phyloP scores from a whole-genome alignment of 805 yeast species.

The Jamesozyma piceae region DNA sequence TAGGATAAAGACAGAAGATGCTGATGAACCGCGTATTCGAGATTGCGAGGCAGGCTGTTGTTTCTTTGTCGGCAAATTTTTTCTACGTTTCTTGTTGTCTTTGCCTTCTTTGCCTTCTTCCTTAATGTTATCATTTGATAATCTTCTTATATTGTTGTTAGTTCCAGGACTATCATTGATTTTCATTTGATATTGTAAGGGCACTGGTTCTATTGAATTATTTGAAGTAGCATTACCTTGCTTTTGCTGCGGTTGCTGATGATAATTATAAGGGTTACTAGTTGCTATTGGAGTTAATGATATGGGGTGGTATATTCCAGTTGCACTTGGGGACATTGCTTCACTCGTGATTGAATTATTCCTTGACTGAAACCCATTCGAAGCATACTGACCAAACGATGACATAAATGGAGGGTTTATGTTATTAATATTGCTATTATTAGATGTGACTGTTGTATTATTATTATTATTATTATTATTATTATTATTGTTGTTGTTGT shows the following conservation, averaged over 20 bases:
- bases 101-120: background rate
- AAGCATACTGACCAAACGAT: slow-evolving; percentile 19
- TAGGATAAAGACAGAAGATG: slow-evolving; percentile 6
- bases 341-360: slow-evolving; percentile 26
- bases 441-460: background rate
- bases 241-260: background rate
- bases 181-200: background rate
- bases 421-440: background rate
- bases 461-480: background rate
- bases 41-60: background rate
- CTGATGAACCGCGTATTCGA: slow-evolving; percentile 2
- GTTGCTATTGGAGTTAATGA: background rate
- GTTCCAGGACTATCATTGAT: background rate
- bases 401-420: slow-evolving; percentile 9
- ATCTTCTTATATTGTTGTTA: background rate
- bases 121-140: background rate
- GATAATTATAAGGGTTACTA: background rate
- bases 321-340: slow-evolving; percentile 25
- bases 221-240: background rate
- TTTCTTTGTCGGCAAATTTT: background rate
- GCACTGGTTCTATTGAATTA: background rate
- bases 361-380: slow-evolving; percentile 24
- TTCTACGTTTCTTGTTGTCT: background rate
- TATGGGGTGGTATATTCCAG: background rate
- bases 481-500: background rate